Percentiles rank a stretch among this genome's conserved stretches.
Evolutionary conservation across 2,329 filamentous ascomycete species (phyloP).

Genomic region (Saccharata proteae): DNA sequence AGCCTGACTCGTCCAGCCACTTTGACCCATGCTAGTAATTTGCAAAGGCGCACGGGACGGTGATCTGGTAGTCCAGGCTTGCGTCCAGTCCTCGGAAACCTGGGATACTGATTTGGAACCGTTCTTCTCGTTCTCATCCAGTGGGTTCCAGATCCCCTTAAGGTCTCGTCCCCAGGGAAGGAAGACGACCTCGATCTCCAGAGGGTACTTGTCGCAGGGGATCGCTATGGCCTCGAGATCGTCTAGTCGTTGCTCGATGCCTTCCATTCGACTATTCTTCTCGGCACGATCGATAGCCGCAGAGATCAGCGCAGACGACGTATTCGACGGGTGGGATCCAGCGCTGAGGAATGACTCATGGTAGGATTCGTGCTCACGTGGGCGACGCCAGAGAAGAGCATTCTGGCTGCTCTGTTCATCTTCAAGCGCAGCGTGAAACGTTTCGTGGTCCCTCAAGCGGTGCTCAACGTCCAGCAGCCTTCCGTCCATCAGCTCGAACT

Average conservation of each 20-base stretch:
- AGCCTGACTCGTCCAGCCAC: slow-evolving; percentile 36
- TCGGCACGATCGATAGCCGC: slow-evolving; percentile 25
- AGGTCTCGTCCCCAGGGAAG: slow-evolving; percentile 53
- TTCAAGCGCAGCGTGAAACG: slow-evolving; percentile 20
- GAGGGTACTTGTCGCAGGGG: slow-evolving; percentile 52
- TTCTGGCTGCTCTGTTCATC: slow-evolving; percentile 16
- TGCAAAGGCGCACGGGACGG: slow-evolving; percentile 10
- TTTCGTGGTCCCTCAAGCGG: slow-evolving; percentile 30
- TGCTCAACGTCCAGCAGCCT: slow-evolving; percentile 59
- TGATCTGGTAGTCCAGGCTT: slow-evolving; percentile 14
- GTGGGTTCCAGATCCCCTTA: slow-evolving; percentile 40
- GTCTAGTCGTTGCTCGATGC: slow-evolving; percentile 35
- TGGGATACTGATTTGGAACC: slow-evolving; percentile 23
- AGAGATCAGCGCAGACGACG: slow-evolving; percentile 25
- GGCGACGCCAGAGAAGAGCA: slow-evolving; percentile 19
- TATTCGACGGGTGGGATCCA: slow-evolving; percentile 19
- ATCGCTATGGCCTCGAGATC: slow-evolving; percentile 46
- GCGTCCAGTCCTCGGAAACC: slow-evolving; percentile 36
- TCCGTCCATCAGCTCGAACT: slow-evolving; percentile 53
- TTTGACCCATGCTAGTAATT: slow-evolving; percentile 21
- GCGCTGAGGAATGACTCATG: slow-evolving; percentile 21
- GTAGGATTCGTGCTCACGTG: slow-evolving; percentile 31
- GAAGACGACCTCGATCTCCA: slow-evolving; percentile 66
- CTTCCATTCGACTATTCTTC: slow-evolving; percentile 31
- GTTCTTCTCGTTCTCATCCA: slow-evolving; percentile 27